Evolutionary conservation across 768 basidiomycete species (phyloP), one percentile per base, ranked within the genome.

Genomic region (Podaxis sp.): DNA sequence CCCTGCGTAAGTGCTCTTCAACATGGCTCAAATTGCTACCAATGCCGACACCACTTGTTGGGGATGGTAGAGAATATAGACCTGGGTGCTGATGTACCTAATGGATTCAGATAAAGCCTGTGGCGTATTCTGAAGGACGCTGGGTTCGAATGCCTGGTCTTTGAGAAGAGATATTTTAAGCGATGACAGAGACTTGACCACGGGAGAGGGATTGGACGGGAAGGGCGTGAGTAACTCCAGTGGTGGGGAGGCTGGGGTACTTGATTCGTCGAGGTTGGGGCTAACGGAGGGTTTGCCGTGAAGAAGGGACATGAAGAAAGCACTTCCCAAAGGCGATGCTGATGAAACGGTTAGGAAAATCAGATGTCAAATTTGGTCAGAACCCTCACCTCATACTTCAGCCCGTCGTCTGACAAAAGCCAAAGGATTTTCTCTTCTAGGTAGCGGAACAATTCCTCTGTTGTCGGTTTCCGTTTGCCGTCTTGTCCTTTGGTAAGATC

Each of bases 41-140:
- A 26, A 76, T 67, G 8, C 75, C 73, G 11, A 67, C 56, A 4
- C 73, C 74, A 48, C 67, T 65, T 3, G 69, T 24, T 20, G 76
- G 66, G 2, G 67, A 46, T 76, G 77, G 67, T 78, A 84, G 12
- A 83, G 78, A 30, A 80, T 69, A 68, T 91, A 93, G 2, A 89
- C 83, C 66, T 91, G 88, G 7, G 88, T 82, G 62, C 88, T 87
- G 69, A 93, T 83, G 72, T 90, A 91, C 4, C 91, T 90, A 0
- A 90, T 93, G 64, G 93, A 82, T 67, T 90, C 87, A 1, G 87
- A 81, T 41, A 92, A 78, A 0, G 83, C 71, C 69, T 91, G 83
- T 6, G 92, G 75, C 10, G 87, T 86, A 67, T 86, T 81, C 67
- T 90, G 88, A 68, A 79, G 78, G 6, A 80, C 76, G 49, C 73